Base-by-base conservation (phyloP, 1,139 yeast species). In the Pichiaceae sp. region DNA sequence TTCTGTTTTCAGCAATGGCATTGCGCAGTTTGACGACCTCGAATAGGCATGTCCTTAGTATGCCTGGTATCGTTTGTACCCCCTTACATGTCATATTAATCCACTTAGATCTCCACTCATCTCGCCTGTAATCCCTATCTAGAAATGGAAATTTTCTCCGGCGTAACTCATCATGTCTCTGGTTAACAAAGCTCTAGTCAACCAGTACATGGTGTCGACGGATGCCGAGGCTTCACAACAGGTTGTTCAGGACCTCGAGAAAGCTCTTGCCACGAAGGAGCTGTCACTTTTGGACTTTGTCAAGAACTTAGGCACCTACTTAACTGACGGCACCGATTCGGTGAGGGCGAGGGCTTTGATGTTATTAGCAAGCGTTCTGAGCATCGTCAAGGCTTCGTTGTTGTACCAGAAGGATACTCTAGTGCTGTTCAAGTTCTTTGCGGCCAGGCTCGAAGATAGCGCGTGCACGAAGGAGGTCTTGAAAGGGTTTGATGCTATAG, bases 391-490 rank as follows among this genome's bases (percentile, higher is more conserved):
- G 1, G 36, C 54, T 0, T 49, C 59, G 3, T 62, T 62, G 28
- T 57, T 86, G 19, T 59, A 71, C 14, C 66, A 69, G 31, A 80
- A 78, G 44, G 96, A 86, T 48, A 64, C 83, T 14, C 59, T 64
- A 19, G 95, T 86, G 12, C 65, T 89, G 37, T 56, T 75, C 18
- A 75, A 72, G 8, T 89, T 89, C 53, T 69, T 76, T 42, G 46
- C 70, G 23, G 75, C 75, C 24, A 79, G 89, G 45, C 55, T 85
- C 29, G 81, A 77, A 17, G 96, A 89, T 51, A 64, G 67, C 12
- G 62, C 65, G 5, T 68, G 82, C 34, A 54, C 77, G 24, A 62
- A 60, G 29, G 72, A 74, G 40, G 72, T 79, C 1, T 59, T 81
- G 6, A 56, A 56, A 15, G 87, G 87, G 0, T 50, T 89, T 9